These are phyloP conservation scores for Talaromyces pinophilus DNA, from an alignment of 2,329 filamentous ascomycete species.

Conservation along the genomic window DNA sequence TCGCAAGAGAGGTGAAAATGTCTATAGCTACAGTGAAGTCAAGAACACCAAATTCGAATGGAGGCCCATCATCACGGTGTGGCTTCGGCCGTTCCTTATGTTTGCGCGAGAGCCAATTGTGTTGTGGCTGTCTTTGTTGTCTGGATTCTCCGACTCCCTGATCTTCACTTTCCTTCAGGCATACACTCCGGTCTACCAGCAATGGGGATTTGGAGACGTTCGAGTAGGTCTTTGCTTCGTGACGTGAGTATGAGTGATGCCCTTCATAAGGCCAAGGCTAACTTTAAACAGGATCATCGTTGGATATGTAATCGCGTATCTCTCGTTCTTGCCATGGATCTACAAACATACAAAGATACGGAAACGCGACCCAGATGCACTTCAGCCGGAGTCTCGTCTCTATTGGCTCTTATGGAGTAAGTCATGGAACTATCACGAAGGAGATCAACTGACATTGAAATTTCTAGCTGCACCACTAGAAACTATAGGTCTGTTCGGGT, in stretches of 20 bases:
- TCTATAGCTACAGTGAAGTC: slow-evolving; percentile 74
- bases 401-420: slow-evolving; percentile 59
- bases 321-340: slow-evolving; percentile 58
- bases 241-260: slow-evolving; percentile 40
- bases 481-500: slow-evolving; percentile 61
- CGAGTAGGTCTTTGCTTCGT: slow-evolving; percentile 56
- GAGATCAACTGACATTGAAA: slow-evolving; percentile 9
- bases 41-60: slow-evolving; percentile 57
- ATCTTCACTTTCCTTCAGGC: slow-evolving; percentile 69
- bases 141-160: slow-evolving; percentile 64
- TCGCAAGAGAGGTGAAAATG: slow-evolving; percentile 58
- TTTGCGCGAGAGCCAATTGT: slow-evolving; percentile 67
- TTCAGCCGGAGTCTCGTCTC: slow-evolving; percentile 64
- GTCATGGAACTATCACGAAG: slow-evolving; percentile 5
- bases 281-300: slow-evolving; percentile 46
- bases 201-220: slow-evolving; percentile 59
- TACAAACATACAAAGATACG: slow-evolving; percentile 44
- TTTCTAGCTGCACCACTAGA: slow-evolving; percentile 56
- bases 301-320: slow-evolving; percentile 60
- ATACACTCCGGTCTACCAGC: slow-evolving; percentile 59
- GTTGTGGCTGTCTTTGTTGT: slow-evolving; percentile 61
- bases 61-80: slow-evolving; percentile 59
- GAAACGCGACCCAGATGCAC: slow-evolving; percentile 44
- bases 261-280: neutral
- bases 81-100: slow-evolving; percentile 64